These are phyloP conservation scores for Mycena filopes DNA, from an alignment of 768 basidiomycete genomes.

Conservation along the genomic window DNA sequence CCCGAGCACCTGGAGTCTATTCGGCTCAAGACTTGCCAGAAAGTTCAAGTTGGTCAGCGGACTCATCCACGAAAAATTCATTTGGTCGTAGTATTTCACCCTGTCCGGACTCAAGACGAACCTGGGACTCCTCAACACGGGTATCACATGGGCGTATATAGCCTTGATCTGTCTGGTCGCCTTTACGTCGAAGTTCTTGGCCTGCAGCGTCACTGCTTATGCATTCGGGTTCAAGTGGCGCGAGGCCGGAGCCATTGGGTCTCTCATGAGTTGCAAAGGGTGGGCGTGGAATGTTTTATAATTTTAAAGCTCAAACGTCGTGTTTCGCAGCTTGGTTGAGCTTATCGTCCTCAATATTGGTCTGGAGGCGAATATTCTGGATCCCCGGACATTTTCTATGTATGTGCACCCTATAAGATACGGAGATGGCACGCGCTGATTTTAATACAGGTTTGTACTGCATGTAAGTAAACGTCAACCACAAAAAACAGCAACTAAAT, in stretches of 20 bases:
- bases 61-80: slow-evolving; percentile 5
- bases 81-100: slow-evolving; percentile 71
- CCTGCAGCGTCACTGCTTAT: slow-evolving; percentile 71
- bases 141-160: slow-evolving; percentile 84
- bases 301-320: not conserved
- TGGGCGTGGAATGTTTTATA: slow-evolving; percentile 43
- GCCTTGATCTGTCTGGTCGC: slow-evolving; percentile 79
- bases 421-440: too few relatives aligned
- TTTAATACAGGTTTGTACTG: too few relatives aligned
- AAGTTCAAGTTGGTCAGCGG: too few relatives aligned
- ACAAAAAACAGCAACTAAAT: too few relatives aligned
- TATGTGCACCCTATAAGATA: slow-evolving; percentile 79
- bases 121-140: slow-evolving; percentile 78
- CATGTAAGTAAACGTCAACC: too few relatives aligned
- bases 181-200: slow-evolving; percentile 82
- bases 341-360: slow-evolving; percentile 94
- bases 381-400: slow-evolving; percentile 80
- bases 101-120: slow-evolving; percentile 85
- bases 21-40: too few relatives aligned
- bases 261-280: slow-evolving; percentile 94
- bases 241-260: slow-evolving; percentile 84
- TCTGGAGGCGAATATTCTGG: slow-evolving; percentile 70
- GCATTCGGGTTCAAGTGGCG: slow-evolving; percentile 72
- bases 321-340: slow-evolving; percentile 69
- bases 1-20: too few relatives aligned